Percentiles rank a stretch among this genome's conserved stretches.
Evolutionary conservation across 768 basidiomycete genomes (phyloP).

Genomic region (Tephrocybe sp.): DNA sequence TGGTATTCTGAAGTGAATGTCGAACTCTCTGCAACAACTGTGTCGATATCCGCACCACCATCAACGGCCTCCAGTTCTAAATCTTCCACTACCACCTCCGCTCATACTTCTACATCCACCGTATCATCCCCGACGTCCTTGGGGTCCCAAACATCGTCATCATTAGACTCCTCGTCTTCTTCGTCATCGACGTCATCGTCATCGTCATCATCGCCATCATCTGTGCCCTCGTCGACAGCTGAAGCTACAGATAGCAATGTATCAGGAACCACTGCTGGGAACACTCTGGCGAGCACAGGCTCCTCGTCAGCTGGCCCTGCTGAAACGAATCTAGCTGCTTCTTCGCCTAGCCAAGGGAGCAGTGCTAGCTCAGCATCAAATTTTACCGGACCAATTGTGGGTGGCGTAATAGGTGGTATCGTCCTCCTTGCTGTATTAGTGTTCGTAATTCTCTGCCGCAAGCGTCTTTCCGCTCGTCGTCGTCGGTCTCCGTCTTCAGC

Average conservation of each 20-base stretch:
- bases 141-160: too few species aligned
- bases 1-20: not conserved
- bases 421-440: not conserved
- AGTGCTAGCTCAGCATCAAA: not conserved
- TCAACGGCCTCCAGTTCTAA: not conserved
- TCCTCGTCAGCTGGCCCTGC: not conserved
- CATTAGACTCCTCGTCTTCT: too few species aligned
- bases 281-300: not conserved
- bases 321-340: not conserved
- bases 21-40: not conserved
- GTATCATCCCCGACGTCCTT: too few species aligned
- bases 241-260: too few species aligned
- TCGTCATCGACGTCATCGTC: too few species aligned
- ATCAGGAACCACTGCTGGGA: not conserved
- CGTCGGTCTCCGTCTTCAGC: not conserved
- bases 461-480: not conserved
- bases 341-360: not conserved
- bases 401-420: constrained; percentile 8
- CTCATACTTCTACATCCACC: not conserved
- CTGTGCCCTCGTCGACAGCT: too few species aligned
- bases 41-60: not conserved
- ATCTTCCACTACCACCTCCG: not conserved
- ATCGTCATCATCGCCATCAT: too few species aligned
- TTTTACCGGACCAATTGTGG: constrained; percentile 2
- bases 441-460: not conserved